Evolutionary conservation across 179 eudicot species (phyloP).

Genomic region (Patellifolia procumbens): DNA sequence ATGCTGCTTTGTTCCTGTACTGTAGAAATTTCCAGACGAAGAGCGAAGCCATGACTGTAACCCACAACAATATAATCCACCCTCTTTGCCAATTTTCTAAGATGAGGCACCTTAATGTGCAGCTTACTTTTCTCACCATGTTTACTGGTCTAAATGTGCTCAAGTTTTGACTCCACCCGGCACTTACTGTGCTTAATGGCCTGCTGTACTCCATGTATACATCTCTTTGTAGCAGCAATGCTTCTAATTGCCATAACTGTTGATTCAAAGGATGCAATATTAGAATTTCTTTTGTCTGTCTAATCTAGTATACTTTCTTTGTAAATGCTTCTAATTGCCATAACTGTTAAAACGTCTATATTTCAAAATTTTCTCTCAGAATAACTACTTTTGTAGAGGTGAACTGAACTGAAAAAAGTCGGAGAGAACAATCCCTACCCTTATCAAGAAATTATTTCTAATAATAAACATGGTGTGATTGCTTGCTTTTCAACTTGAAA

Average conservation of each 20-base stretch:
- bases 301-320: constrained; percentile 1
- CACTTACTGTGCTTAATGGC: constrained; percentile 69
- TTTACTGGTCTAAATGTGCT: constrained; percentile 38
- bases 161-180: constrained; percentile 70
- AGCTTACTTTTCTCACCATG: constrained; percentile 44
- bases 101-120: constrained; percentile 53
- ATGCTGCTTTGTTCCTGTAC: constrained; percentile 53
- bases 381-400: too few relatives aligned
- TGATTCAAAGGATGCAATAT: too few relatives aligned
- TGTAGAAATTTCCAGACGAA: constrained; percentile 73
- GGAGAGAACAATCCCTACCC: too few relatives aligned
- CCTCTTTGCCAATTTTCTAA: constrained; percentile 67
- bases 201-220: constrained; percentile 83
- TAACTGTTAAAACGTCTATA: too few relatives aligned
- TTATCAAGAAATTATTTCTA: neutral
- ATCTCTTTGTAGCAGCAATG: constrained; percentile 75
- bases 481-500: neutral
- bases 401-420: too few relatives aligned
- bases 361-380: too few relatives aligned
- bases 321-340: too few relatives aligned
- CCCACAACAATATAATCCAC: constrained; percentile 67
- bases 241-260: constrained; percentile 86
- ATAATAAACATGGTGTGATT: neutral
- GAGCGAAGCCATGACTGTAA: constrained; percentile 49
- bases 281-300: neutral